Evolutionary conservation across 192 early-diverging fungal genomes (phyloP).

Genomic region (Podila epigama): DNA sequence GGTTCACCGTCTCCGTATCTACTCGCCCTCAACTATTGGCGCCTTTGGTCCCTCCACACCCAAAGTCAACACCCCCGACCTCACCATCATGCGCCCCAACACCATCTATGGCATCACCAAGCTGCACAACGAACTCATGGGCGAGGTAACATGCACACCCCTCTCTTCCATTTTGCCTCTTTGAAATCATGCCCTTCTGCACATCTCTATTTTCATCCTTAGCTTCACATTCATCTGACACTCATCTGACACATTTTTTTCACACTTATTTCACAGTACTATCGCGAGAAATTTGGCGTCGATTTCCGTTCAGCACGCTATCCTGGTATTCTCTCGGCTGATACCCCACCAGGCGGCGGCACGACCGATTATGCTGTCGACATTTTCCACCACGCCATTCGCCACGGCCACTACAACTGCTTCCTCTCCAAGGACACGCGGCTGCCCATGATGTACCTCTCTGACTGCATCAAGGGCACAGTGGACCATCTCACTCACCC

Average conservation of each 20-base stretch:
- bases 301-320: slow-evolving; percentile 73
- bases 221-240: neutral
- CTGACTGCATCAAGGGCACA: slow-evolving; percentile 72
- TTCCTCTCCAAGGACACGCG: slow-evolving; percentile 63
- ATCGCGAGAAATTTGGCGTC: slow-evolving; percentile 66
- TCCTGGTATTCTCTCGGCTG: slow-evolving; percentile 70
- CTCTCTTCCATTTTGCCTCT: neutral
- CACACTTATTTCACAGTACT: slow-evolving; percentile 48
- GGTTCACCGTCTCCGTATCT: slow-evolving; percentile 61
- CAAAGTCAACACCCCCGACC: slow-evolving; percentile 65
- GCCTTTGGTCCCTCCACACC: slow-evolving; percentile 73
- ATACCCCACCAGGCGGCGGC: slow-evolving; percentile 72
- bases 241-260: neutral
- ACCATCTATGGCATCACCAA: slow-evolving; percentile 77
- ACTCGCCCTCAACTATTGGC: slow-evolving; percentile 73
- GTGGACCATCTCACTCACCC: slow-evolving; percentile 65
- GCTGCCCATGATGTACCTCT: slow-evolving; percentile 73
- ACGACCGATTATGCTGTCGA: slow-evolving; percentile 76
- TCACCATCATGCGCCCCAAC: slow-evolving; percentile 73
- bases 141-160: slow-evolving; percentile 48
- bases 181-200: neutral
- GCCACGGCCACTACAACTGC: slow-evolving; percentile 62
- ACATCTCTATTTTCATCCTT: neutral
- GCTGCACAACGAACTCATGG: slow-evolving; percentile 70
- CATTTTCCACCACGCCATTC: slow-evolving; percentile 71